These are phyloP conservation scores for Microsporum canis DNA, from an alignment of 2,329 filamentous ascomycete species.

Conservation along the genomic window DNA sequence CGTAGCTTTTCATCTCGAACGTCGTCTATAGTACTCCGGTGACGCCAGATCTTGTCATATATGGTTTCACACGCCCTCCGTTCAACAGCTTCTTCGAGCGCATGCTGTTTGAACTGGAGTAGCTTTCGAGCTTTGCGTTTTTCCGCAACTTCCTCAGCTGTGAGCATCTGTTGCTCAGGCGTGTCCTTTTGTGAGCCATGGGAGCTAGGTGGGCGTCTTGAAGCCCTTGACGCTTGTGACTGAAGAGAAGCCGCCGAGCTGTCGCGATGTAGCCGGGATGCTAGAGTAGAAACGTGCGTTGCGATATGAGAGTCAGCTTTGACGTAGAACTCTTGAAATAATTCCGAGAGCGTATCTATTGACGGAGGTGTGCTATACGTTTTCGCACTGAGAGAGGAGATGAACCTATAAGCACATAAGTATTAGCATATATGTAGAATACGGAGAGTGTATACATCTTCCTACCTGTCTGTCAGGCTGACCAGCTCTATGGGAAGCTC, in stretches of 20 bases:
- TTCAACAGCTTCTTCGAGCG: constrained; percentile 86
- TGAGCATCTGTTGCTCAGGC: constrained; percentile 73
- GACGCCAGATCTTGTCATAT: constrained; percentile 81
- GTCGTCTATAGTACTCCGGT: constrained; percentile 84
- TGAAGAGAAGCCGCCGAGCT: constrained; percentile 44
- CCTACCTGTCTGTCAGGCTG: constrained; percentile 74
- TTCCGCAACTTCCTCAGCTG: constrained; percentile 68
- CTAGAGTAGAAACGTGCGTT: constrained; percentile 73
- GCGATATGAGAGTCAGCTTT: constrained; percentile 69
- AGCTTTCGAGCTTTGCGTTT: constrained; percentile 66
- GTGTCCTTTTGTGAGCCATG: constrained; percentile 40
- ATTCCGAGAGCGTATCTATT: constrained; percentile 67
- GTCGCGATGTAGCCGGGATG: constrained; percentile 61
- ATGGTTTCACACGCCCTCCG: constrained; percentile 71
- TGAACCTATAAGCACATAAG: constrained; percentile 50
- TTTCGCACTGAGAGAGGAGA: constrained; percentile 79
- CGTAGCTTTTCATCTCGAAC: constrained; percentile 88
- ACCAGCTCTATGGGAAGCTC: constrained; percentile 90
- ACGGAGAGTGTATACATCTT: neutral
- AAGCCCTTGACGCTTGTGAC: constrained; percentile 46
- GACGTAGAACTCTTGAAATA: constrained; percentile 91
- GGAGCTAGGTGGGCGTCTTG: constrained; percentile 45
- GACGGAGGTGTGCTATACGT: constrained; percentile 73
- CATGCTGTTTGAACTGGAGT: constrained; percentile 63
- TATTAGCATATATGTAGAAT: neutral